Base-by-base conservation (phyloP, 345 rosid genomes). In the Orychophragmus violaceus region DNA sequence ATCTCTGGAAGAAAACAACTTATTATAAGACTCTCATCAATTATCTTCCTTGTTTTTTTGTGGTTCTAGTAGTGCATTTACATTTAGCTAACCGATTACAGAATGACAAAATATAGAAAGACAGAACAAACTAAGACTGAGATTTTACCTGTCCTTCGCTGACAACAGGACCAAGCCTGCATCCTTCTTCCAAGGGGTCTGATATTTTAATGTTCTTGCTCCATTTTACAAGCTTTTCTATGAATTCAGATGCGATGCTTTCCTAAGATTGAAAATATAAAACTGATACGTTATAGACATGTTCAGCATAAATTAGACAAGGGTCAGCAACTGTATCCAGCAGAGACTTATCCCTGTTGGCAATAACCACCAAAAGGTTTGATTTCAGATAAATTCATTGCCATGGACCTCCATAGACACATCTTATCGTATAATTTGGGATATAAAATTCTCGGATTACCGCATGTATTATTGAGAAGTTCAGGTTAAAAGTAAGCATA, bases 141-240 rank as follows among this genome's bases (percentile, higher is more conserved):
- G 39, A 33, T 44, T 60, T 69, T 77, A 88, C 98, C 91, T 90
- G 98, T 22, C 86, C 88, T 76, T 32, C 30, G 22, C 98, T 87
- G 60, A 89, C 88, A 28, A 92, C 79, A 4, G 98, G 93, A 21
- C 96, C 98, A 77, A 92, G 87, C 82, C 87, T 84, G 83, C 95
- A 92, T 66, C 90, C 95, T 72, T 84, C 89, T 85, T 87, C 89
- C 16, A 91, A 65, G 44, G 90, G 98, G 79, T 89, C 89, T 16
- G 95, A 85, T 53, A 92, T 83, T 75, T 87, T 84, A 57, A 92
- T 76, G 64, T 83, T 89, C 66, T 84, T 80, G 79, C 76, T 68
- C 96, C 98, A 89, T 59, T 87, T 74, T 48, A 83, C 86, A 68
- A 87, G 87, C 77, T 73, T 84, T 66, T 82, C 85, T 48, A 82